Evolutionary conservation across 257 asterid species (phyloP).

Genomic region (Solanum paucissectum): DNA sequence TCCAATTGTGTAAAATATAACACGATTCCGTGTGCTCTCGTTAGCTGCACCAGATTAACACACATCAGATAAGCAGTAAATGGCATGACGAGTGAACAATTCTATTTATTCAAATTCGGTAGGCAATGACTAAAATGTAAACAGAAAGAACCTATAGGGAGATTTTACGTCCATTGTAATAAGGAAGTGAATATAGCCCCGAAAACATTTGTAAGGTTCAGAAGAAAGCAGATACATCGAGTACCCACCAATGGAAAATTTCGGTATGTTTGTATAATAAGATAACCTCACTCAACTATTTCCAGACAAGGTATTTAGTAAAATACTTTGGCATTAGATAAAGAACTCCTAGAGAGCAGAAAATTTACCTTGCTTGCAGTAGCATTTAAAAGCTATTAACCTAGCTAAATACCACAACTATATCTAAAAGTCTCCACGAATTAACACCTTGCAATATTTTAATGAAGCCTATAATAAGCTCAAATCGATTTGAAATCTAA

Average conservation of each 20-base stretch:
- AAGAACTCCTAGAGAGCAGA: not conserved
- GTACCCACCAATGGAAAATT: not conserved
- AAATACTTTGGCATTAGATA: not conserved
- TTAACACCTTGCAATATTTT: not conserved
- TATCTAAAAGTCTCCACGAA: not conserved
- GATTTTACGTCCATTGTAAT: not conserved
- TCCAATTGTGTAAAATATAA: slow-evolving; percentile 68
- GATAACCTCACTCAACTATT: not conserved
- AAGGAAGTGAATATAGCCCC: not conserved
- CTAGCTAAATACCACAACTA: not conserved
- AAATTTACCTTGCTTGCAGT: not conserved
- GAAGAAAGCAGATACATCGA: not conserved
- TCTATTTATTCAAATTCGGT: not conserved
- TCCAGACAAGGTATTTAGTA: not conserved
- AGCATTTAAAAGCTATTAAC: not conserved
- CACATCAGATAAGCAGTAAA: not conserved
- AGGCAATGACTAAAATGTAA: not conserved
- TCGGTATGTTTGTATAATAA: not conserved
- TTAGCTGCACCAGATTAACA: slow-evolving; percentile 43
- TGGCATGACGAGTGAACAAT: not conserved
- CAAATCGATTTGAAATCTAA: not conserved
- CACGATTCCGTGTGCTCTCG: slow-evolving; percentile 74
- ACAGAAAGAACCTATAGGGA: not conserved
- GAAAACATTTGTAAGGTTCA: not conserved
- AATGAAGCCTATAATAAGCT: not conserved